Percentiles rank a stretch among this genome's conserved stretches.
These are phyloP conservation scores for Microglena sp. DNA, from an alignment of 139 green algal species.

Conservation along the genomic window DNA sequence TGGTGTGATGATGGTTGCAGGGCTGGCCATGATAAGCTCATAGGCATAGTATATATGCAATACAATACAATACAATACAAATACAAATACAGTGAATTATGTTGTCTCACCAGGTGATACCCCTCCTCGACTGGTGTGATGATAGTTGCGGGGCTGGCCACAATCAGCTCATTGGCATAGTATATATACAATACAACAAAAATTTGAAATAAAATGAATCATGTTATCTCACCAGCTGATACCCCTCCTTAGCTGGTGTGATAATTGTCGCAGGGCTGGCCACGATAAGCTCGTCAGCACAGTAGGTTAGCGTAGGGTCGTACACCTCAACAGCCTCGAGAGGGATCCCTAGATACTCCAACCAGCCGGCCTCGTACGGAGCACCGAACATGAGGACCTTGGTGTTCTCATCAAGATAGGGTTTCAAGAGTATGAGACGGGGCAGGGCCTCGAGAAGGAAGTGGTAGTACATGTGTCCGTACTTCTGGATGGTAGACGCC, in stretches of 20 bases:
- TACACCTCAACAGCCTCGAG: background rate
- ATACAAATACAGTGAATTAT: too few species aligned
- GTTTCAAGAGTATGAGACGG: background rate
- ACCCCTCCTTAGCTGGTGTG: constrained; percentile 2
- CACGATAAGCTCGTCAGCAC: constrained; percentile 2
- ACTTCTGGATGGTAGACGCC: constrained; percentile 2
- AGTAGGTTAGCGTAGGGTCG: background rate
- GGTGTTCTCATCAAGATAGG: background rate
- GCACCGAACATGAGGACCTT: constrained; percentile 2
- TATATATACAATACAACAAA: too few species aligned
- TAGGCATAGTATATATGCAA: too few species aligned
- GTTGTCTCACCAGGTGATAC: constrained; percentile 1
- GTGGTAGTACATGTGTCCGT: constrained; percentile 8
- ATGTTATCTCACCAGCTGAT: constrained; percentile 2
- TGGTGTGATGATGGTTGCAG: too few species aligned
- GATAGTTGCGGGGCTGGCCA: too few species aligned
- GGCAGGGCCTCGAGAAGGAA: background rate
- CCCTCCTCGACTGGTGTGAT: too few species aligned
- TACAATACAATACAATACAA: too few species aligned
- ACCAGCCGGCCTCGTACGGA: background rate
- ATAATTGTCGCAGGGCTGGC: background rate
- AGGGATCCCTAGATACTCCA: background rate
- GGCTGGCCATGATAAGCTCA: too few species aligned
- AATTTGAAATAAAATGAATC: too few species aligned
- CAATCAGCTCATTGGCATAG: too few species aligned